Evolutionary conservation across 2,329 filamentous ascomycete genomes (phyloP).

Genomic region (Teratosphaeria gauchensis): DNA sequence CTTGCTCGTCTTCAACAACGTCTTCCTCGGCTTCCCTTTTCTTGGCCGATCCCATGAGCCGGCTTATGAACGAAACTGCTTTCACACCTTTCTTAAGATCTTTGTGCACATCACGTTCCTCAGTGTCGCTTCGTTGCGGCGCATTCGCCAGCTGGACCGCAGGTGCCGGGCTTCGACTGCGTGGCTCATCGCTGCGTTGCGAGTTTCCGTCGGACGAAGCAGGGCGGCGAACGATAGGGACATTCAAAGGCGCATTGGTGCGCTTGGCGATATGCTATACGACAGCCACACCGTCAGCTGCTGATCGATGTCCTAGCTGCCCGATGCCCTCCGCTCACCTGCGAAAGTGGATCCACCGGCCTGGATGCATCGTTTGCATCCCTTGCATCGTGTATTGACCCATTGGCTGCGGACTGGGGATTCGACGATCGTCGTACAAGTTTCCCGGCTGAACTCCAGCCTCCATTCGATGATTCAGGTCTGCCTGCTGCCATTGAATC

Average conservation of each 20-base stretch:
- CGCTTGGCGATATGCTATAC: constrained; percentile 50
- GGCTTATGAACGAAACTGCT: constrained; percentile 80
- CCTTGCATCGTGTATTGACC: constrained; percentile 7
- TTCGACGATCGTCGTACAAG: constrained; percentile 2
- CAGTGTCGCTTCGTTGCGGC: neutral
- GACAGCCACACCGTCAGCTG: neutral
- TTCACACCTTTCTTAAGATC: constrained; percentile 67
- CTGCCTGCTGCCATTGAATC: constrained; percentile 1
- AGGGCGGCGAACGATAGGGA: constrained; percentile 44
- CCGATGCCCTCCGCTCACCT: constrained; percentile 41
- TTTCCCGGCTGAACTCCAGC: constrained; percentile 3
- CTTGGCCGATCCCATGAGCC: constrained; percentile 65
- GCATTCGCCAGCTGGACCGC: constrained; percentile 1
- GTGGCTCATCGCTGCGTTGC: neutral
- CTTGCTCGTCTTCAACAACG: constrained; percentile 32
- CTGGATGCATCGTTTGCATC: constrained; percentile 9
- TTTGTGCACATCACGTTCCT: constrained; percentile 7
- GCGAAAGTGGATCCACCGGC: constrained; percentile 55
- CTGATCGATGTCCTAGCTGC: neutral
- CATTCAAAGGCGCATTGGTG: constrained; percentile 50
- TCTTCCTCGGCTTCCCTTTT: constrained; percentile 51
- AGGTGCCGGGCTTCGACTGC: constrained; percentile 4
- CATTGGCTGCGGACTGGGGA: constrained; percentile 6
- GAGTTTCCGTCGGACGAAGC: constrained; percentile 17
- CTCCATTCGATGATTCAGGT: constrained; percentile 2